Evolutionary conservation across 257 asterid genomes (phyloP), one percentile per base, ranked within the genome.

Genomic region (Coffea eugenioides): DNA sequence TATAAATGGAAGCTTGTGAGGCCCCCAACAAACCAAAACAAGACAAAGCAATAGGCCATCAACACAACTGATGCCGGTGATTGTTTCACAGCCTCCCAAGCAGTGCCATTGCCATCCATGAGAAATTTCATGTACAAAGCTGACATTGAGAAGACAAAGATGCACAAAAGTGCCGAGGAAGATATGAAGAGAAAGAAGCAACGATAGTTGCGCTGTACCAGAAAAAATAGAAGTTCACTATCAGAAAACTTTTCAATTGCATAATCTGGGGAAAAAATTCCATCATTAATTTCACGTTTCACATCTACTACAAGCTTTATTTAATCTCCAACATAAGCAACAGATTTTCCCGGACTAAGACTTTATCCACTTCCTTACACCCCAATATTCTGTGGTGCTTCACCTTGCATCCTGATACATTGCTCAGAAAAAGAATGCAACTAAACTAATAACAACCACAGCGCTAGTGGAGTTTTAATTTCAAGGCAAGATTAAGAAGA

Each of bases 1-100:
- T 90, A 92, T 61, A 90, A 67, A 88, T 93, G 98, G 78, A 93
- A 93, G 41, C 91, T 87, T 14, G 96, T 93, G 75, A 92, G 96
- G 70, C 97, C 97, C 34, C 98, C 98, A 39, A 93, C 93, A 74
- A 93, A 93, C 98, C 97, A 92, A 64, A 90, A 86, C 27, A 88
- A 85, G 0, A 93, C 72, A 61, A 93, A 93, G 73, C 92, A 88
- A 70, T 93, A 92, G 27, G 69, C 69, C 84, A 92, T 84, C 73
- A 93, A 88, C 61, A 85, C 71, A 73, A 88, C 87, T 21, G 95
- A 74, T 71, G 87, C 84, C 3, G 97, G 97, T 25, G 97, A 93
- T 73, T 71, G 80, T 68, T 82, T 73, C 72, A 90, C 61, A 71
- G 98, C 97, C 52, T 61, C 78, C 93, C 88, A 87, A 34, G 85